These are phyloP conservation scores for Suillus ampliporus DNA, from an alignment of 768 basidiomycete genomes.

Conservation along the genomic window DNA sequence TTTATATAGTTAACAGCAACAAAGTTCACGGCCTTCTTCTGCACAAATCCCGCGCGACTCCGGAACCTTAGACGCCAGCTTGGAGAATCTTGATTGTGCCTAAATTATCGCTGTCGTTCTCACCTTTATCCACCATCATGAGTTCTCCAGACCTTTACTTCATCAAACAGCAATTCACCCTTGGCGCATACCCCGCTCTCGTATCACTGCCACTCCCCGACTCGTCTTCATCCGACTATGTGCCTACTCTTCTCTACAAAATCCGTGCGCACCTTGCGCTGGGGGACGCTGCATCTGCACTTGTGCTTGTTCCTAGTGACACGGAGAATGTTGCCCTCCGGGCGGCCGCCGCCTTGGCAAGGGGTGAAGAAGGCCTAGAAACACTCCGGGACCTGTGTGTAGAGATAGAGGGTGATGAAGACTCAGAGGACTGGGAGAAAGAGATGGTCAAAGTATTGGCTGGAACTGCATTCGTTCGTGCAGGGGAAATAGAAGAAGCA, in stretches of 20 bases:
- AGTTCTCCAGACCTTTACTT: constrained; percentile 69
- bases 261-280: constrained; percentile 80
- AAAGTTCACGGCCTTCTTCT: background rate
- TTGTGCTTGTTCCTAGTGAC: constrained; percentile 59
- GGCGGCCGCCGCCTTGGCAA: constrained; percentile 77
- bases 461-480: constrained; percentile 84
- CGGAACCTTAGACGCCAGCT: background rate
- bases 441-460: constrained; percentile 78
- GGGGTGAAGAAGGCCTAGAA: constrained; percentile 67
- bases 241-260: constrained; percentile 72
- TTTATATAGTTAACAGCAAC: no score
- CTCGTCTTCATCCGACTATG: constrained; percentile 65
- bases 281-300: constrained; percentile 58
- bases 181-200: constrained; percentile 76
- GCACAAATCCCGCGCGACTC: no score
- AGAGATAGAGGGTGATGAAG: constrained; percentile 82
- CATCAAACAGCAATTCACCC: constrained; percentile 76
- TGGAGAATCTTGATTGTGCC: background rate
- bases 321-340: constrained; percentile 71
- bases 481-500: constrained; percentile 90
- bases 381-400: constrained; percentile 84
- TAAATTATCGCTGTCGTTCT: constrained; percentile 1
- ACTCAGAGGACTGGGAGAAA: constrained; percentile 70
- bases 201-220: constrained; percentile 61
- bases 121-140: constrained; percentile 39